Conservation (phyloP, 148 eudicot species). For the Chenopodium formosanum region DNA sequence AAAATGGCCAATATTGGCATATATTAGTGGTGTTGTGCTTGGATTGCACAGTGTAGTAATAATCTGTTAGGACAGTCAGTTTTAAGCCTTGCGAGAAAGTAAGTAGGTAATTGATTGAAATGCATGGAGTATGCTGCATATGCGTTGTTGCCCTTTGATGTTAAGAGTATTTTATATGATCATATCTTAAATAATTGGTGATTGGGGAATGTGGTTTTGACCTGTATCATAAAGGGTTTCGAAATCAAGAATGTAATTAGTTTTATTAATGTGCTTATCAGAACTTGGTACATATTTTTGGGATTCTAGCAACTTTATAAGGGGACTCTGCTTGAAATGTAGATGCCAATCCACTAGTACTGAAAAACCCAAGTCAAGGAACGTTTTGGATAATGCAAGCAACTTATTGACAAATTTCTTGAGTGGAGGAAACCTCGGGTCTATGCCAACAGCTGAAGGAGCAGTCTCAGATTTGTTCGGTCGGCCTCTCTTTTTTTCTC, state of each 20-base stretch:
- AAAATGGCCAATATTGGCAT: neutral
- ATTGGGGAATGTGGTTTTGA: neutral
- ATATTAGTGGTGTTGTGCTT: neutral
- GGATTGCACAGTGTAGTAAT: neutral
- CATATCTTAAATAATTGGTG: neutral
- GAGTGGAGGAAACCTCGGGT: constrained; percentile 79
- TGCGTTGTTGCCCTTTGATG: neutral
- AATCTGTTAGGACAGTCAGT: neutral
- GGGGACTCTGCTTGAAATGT: constrained; percentile 16
- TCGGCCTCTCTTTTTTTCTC: constrained; percentile 84
- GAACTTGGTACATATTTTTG: constrained; percentile 1
- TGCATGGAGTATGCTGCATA: neutral
- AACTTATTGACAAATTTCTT: constrained; percentile 83
- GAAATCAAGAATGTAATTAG: neutral
- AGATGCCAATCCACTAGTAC: constrained; percentile 81
- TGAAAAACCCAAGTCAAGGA: constrained; percentile 63
- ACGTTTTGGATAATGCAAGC: constrained; percentile 86
- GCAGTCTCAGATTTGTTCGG: constrained; percentile 92
- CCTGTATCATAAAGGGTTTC: neutral
- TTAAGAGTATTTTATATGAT: no score
- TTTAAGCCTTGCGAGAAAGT: neutral
- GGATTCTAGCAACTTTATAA: constrained; percentile 10
- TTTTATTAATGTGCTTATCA: neutral
- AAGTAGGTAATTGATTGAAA: constrained; percentile 9
- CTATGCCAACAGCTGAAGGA: constrained; percentile 98